Evolutionary conservation across 345 rosid species (phyloP), one percentile per base, ranked within the genome.

Genomic region (Aquilaria yunnanensis): DNA sequence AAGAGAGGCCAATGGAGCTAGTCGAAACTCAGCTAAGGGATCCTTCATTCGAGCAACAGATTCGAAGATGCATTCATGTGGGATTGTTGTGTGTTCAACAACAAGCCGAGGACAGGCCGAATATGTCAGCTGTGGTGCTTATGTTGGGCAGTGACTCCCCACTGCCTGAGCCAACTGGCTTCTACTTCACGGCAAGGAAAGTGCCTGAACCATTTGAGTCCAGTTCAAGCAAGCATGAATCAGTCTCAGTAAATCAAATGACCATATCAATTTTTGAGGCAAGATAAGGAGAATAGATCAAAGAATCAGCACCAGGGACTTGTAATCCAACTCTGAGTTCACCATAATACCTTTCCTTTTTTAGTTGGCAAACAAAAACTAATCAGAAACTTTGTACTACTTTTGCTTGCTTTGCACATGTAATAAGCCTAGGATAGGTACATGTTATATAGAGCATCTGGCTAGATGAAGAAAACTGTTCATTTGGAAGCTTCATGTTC

Each of bases 341-440:
- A 73, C 60, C 84, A 16, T 16, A 16, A 16, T 16, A 16, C 23
- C 23, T 16, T 16, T 16, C 23, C 23, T 16, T 16, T 70, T 76
- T 59, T 16, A 77, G 92, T 73, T 88, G 92, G 63, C 86, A 57
- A 60, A 75, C 71, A 69, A 32, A 12, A 52, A n/a, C 11, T 9
- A 10, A 34, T n/a, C 12, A 10, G 67, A 57, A 56, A 46, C 23
- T 16, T 16, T 16, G 23, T 16, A 16, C 23, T 16, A 16, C 23
- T 16, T 16, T 16, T 16, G 23, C 23, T 16, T 16, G 23, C 23
- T 16, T 16, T 16, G 23, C 23, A 16, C 23, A 16, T 16, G 23
- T 16, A 16, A 16, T 16, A 16, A 16, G 23, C 23, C 23, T 16
- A 16, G 23, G 23, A 16, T 16, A 16, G 23, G 23, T 16, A 16